Evolutionary conservation across 306 rosid genomes (phyloP), one percentile per base, ranked within the genome.

Genomic region (Argentina anserina): DNA sequence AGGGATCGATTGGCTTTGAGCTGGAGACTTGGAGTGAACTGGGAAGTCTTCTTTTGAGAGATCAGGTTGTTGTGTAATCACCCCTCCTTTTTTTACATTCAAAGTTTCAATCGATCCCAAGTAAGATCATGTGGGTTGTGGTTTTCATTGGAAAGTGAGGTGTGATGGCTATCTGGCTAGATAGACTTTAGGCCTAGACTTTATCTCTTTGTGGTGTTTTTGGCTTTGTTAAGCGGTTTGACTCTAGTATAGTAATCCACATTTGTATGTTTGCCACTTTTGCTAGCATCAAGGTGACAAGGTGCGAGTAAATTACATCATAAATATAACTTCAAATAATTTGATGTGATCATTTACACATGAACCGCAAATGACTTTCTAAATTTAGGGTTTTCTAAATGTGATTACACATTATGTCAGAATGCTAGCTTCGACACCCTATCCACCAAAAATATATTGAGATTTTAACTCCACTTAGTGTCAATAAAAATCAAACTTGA

Each of bases 121-220:
- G 83, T 92, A 90, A 79, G 75, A 81, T 88, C 96, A 90, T 85
- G 94, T 85, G 91, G 86, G 82, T 15, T 76, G 88, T 81, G 82
- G 86, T 75, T 83, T 87, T 87, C 88, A 52, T 82, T 73, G 84
- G 87, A 90, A 84, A 88, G 84, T 76, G 82, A 80, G 80, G 79
- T 71, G 69, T 75, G 83, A 86, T 63, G 37, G 80, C 41, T 31
- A 68, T 67, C 13, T 41, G 50, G 50, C 3, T 28, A 23, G 81
- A 88, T 65, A 59, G 79, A 67, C 70, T 66, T 65, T 59, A 64
- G n/a, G n/a, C n/a, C n/a, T 70, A 78, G 72, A 15, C 50, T 56
- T 47, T 13, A 17, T 72, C 46, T 71, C 60, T 65, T 76, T 71
- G 59, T 50, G 62, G 23, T 78, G 68, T 12, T 71, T 76, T 60